Conservation (phyloP, 2,329 filamentous ascomycete species). For the Diaporthe ampelina region DNA sequence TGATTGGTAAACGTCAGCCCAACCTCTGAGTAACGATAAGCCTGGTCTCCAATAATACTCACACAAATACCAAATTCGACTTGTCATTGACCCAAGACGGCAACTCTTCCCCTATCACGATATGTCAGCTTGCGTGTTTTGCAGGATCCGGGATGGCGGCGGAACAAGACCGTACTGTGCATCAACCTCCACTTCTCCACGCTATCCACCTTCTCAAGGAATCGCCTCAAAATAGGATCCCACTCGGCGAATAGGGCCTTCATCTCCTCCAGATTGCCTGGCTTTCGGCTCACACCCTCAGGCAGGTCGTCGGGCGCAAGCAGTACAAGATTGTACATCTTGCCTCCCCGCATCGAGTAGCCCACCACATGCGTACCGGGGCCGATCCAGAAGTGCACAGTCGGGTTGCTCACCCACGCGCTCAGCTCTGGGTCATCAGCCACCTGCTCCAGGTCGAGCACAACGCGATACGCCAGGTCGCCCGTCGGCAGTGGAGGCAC, state of each 20-base stretch:
- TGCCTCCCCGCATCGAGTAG: conserved; percentile 71
- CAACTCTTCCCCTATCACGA: conserved; percentile 57
- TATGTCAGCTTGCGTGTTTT: background rate
- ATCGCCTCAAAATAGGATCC: conserved; percentile 69
- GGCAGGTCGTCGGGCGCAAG: conserved; percentile 72
- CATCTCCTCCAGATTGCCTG: conserved; percentile 73
- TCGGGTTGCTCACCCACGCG: conserved; percentile 65
- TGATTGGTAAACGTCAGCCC: conserved; percentile 36
- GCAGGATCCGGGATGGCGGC: fast-evolving
- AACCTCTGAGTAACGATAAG: too few relatives aligned
- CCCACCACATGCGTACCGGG: conserved; percentile 72
- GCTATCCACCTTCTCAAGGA: conserved; percentile 64
- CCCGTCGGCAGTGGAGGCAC: conserved; percentile 70
- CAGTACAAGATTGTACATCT: conserved; percentile 76
- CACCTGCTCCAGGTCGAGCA: conserved; percentile 66
- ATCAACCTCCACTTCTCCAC: conserved; percentile 81
- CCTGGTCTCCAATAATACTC: conserved; percentile 42
- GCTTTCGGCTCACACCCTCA: conserved; percentile 60
- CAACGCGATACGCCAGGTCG: conserved; percentile 75
- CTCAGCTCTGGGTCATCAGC: conserved; percentile 62
- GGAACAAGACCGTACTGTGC: conserved; percentile 54
- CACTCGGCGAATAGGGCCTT: conserved; percentile 70
- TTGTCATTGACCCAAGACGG: conserved; percentile 67
- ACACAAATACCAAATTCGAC: conserved; percentile 65
- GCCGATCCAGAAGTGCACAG: conserved; percentile 74